These are phyloP conservation scores for Purshia tridentata DNA, from an alignment of 306 rosid genomes.

Conservation along the genomic window DNA sequence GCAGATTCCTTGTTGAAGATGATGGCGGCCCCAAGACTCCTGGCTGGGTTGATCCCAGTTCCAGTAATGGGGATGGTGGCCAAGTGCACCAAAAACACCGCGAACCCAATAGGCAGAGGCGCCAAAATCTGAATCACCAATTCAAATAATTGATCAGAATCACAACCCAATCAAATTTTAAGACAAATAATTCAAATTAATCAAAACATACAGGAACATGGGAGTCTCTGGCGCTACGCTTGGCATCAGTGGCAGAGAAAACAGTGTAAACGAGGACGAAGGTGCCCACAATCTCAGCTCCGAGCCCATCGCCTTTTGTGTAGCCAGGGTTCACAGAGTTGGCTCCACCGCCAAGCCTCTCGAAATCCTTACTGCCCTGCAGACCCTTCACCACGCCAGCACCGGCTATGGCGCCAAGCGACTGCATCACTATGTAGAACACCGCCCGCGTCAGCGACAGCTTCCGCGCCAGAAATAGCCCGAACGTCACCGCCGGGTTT, in stretches of 20 bases:
- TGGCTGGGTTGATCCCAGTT: conserved; percentile 61
- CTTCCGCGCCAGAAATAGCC: conserved; percentile 77
- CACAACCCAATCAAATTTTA: neutral
- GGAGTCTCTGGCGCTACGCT: conserved; percentile 77
- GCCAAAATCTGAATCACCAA: conserved; percentile 61
- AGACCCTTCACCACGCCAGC: conserved; percentile 59
- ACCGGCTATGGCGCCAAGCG: conserved; percentile 70
- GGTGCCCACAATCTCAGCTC: conserved; percentile 60
- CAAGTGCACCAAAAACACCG: conserved; percentile 60
- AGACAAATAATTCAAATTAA: neutral
- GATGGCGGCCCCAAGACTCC: conserved; percentile 59
- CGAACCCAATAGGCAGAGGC: conserved; percentile 90
- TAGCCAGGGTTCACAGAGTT: conserved; percentile 63
- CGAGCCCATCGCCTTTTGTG: conserved; percentile 72
- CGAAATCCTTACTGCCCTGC: conserved; percentile 6
- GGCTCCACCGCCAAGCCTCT: conserved; percentile 52
- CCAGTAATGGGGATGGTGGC: conserved; percentile 63
- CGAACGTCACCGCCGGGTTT: conserved; percentile 73
- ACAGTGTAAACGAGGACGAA: conserved; percentile 65
- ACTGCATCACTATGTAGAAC: conserved; percentile 85
- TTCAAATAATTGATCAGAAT: neutral
- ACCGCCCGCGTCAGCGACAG: conserved; percentile 78
- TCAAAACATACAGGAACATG: conserved; percentile 53
- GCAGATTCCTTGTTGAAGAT: conserved; percentile 40
- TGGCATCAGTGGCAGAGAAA: conserved; percentile 95